These are phyloP conservation scores for Coniophora puteana DNA, from an alignment of 1,284 basidiomycete species.

Conservation along the genomic window DNA sequence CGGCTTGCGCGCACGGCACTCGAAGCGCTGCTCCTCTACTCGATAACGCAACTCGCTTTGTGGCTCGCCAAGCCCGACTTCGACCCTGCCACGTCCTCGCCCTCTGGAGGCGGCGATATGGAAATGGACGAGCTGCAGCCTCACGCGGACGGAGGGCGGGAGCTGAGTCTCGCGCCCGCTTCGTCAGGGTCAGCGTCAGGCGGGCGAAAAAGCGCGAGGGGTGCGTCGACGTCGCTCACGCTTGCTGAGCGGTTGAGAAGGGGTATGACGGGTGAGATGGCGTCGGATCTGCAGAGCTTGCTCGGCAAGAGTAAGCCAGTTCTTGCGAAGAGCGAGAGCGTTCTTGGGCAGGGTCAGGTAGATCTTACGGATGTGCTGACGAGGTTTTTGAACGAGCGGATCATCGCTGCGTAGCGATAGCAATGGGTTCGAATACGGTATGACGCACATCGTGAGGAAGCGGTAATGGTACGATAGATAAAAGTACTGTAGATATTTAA, in stretches of 20 bases:
- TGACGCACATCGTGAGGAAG: no score
- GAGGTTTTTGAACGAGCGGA: constrained; percentile 62
- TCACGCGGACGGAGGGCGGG: constrained; percentile 7
- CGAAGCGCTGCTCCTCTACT: constrained; percentile 72
- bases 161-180: background rate
- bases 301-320: constrained; percentile 61
- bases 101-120: constrained; percentile 26
- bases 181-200: constrained; percentile 20
- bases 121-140: constrained; percentile 34
- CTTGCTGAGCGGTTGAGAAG: constrained; percentile 63
- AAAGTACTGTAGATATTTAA: constrained; percentile 11
- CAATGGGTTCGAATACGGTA: background rate
- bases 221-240: constrained; percentile 42
- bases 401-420: constrained; percentile 27
- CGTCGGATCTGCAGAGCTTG: constrained; percentile 64
- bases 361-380: constrained; percentile 56
- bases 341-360: constrained; percentile 16
- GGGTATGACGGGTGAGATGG: constrained; percentile 77
- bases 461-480: no score
- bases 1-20: constrained; percentile 55
- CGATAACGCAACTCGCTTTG: constrained; percentile 72
- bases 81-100: constrained; percentile 31
- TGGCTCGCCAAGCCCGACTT: constrained; percentile 70
- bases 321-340: constrained; percentile 48
- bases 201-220: constrained; percentile 5